phyloP scores from a whole-genome alignment of 2,329 filamentous ascomycete genomes.

The Epichloe hybrida region DNA sequence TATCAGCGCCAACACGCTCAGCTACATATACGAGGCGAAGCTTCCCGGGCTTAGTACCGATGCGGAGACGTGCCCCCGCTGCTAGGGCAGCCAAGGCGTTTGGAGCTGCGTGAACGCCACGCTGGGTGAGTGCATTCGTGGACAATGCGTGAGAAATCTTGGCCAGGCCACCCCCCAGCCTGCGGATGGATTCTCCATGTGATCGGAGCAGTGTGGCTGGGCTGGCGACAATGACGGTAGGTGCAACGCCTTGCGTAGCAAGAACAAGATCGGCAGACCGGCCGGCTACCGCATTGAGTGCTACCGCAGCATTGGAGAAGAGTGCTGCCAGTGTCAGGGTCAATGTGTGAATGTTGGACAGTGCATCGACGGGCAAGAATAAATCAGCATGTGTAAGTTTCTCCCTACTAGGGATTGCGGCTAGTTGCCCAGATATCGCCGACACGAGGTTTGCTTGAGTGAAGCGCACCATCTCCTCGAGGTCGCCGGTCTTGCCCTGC shows the following conservation, averaged over 20 bases:
- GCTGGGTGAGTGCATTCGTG: constrained; percentile 50
- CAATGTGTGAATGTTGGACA: constrained; percentile 68
- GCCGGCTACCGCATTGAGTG: constrained; percentile 78
- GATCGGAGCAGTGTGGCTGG: constrained; percentile 58
- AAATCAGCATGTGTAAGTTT: constrained; percentile 63
- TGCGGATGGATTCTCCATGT: constrained; percentile 47
- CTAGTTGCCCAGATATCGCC: constrained; percentile 66
- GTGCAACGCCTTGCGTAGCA: constrained; percentile 60
- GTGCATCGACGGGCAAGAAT: constrained; percentile 71
- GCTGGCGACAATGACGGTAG: constrained; percentile 70
- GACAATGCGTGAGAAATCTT: constrained; percentile 59
- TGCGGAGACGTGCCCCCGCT: constrained; percentile 40
- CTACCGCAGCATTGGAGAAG: constrained; percentile 71
- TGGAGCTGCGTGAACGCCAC: constrained; percentile 57
- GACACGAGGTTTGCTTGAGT: constrained; percentile 75
- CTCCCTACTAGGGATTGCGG: constrained; percentile 61
- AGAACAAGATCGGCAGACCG: constrained; percentile 56
- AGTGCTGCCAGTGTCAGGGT: constrained; percentile 70
- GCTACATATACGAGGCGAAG: constrained; percentile 71
- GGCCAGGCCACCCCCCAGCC: constrained; percentile 48
- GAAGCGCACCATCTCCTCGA: constrained; percentile 67
- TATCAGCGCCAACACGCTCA: constrained; percentile 51
- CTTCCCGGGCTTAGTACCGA: constrained; percentile 54
- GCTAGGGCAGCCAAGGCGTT: constrained; percentile 33
- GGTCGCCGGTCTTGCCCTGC: constrained; percentile 36